Evolutionary conservation across 768 basidiomycete genomes (phyloP).

Genomic region (Tylopilus sp.): DNA sequence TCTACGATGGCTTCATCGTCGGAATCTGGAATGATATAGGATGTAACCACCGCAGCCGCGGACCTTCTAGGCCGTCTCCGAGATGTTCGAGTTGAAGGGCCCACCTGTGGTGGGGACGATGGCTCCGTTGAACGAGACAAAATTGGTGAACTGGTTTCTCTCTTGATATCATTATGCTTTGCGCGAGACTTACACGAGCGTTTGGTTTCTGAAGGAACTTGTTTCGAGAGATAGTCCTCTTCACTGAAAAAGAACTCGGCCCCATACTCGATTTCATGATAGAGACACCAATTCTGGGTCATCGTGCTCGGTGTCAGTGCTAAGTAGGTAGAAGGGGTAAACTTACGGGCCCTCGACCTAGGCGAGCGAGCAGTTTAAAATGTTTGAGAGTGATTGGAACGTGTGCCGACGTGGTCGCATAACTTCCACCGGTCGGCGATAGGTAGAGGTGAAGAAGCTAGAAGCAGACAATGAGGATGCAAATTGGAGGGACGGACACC

Average conservation of each 20-base stretch:
- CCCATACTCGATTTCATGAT: slow-evolving; percentile 59
- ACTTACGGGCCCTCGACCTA: slow-evolving; percentile 61
- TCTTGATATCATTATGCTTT: slow-evolving; percentile 38
- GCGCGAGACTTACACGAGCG: slow-evolving; percentile 22
- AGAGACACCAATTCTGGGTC: slow-evolving; percentile 49
- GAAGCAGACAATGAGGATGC: neutral
- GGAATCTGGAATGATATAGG: slow-evolving; percentile 66
- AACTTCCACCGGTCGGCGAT: slow-evolving; percentile 22
- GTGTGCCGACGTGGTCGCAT: slow-evolving; percentile 26
- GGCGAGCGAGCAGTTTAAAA: slow-evolving; percentile 67
- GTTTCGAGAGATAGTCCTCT: slow-evolving; percentile 56
- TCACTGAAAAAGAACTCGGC: slow-evolving; percentile 69
- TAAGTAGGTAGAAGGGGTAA: neutral
- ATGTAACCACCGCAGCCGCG: slow-evolving; percentile 48
- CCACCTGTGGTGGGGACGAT: slow-evolving; percentile 9
- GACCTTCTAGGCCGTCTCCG: slow-evolving; percentile 61
- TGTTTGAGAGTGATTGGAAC: slow-evolving; percentile 76
- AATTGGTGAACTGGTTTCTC: slow-evolving; percentile 35
- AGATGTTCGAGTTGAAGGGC: slow-evolving; percentile 25
- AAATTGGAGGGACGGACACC: neutral
- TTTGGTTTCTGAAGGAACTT: slow-evolving; percentile 21
- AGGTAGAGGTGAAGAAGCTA: slow-evolving; percentile 51
- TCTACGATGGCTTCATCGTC: slow-evolving; percentile 59
- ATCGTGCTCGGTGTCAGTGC: slow-evolving; percentile 2
- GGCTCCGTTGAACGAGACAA: slow-evolving; percentile 25